Conservation (phyloP, 495 filamentous ascomycete genomes). For the Penicillium fimorum region DNA sequence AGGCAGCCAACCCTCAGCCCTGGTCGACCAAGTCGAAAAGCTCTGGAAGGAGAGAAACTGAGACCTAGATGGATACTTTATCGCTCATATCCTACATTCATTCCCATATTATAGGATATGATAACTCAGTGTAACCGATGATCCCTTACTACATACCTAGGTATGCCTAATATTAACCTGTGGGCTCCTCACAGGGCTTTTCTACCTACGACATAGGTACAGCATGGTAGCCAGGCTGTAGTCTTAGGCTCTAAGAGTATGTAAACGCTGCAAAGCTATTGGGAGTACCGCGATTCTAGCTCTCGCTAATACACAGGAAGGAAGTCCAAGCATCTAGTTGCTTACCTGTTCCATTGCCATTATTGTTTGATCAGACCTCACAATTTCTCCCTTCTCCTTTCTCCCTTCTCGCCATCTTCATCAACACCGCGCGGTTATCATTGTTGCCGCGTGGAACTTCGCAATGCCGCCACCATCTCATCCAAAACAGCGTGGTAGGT, state of each 20-base stretch:
- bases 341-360: neutral
- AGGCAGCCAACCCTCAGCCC: conserved; percentile 65
- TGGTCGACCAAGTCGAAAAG: conserved; percentile 68
- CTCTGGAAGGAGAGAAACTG: conserved; percentile 39
- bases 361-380: neutral
- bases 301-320: no score
- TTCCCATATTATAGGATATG: conserved; percentile 9
- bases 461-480: neutral
- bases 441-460: neutral
- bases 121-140: neutral
- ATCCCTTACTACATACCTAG: neutral
- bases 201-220: neutral
- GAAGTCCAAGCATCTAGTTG: no score
- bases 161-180: no score
- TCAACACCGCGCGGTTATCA: neutral
- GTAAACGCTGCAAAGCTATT: no score
- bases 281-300: no score
- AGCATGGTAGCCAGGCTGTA: no score
- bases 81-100: neutral
- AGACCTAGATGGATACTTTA: neutral
- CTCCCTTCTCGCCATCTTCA: neutral
- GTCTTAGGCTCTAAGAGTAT: no score
- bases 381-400: neutral
- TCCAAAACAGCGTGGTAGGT: neutral
- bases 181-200: no score